Evolutionary conservation across 345 rosid species (phyloP).

Genomic region (Syzygium aqueum): DNA sequence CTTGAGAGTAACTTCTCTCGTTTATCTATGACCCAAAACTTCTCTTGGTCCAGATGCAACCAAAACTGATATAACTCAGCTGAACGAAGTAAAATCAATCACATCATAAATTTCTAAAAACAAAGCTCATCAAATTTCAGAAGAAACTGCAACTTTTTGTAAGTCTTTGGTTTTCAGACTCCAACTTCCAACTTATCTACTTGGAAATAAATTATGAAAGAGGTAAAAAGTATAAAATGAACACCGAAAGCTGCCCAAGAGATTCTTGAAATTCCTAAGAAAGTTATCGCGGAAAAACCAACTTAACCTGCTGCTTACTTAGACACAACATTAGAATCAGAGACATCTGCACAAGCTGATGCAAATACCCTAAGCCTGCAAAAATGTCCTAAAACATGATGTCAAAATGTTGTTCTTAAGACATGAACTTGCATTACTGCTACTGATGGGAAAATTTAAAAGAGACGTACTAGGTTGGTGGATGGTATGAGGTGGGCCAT

Average conservation of each 20-base stretch:
- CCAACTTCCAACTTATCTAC: neutral
- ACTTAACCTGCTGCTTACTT: neutral
- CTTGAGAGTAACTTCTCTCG: neutral
- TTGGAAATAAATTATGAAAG: neutral
- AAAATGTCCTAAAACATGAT: neutral
- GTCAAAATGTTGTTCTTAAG: neutral
- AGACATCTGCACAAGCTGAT: neutral
- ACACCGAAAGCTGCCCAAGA: neutral
- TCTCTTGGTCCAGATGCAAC: neutral
- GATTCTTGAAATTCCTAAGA: neutral
- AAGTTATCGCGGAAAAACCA: neutral
- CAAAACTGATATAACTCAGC: neutral
- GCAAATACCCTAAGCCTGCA: neutral
- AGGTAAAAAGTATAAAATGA: neutral
- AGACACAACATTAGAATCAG: neutral
- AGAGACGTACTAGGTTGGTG: slow-evolving; percentile 68
- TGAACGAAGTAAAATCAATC: neutral
- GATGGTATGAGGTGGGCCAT: slow-evolving; percentile 95
- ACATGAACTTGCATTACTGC: neutral
- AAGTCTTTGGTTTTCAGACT: neutral
- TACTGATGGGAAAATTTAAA: slow-evolving; percentile 1
- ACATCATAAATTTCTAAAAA: neutral
- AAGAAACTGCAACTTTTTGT: neutral
- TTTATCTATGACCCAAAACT: neutral
- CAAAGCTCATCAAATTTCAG: neutral